Conservation (phyloP, 495 filamentous ascomycete species). For the Lasiosphaeris hirsuta region DNA sequence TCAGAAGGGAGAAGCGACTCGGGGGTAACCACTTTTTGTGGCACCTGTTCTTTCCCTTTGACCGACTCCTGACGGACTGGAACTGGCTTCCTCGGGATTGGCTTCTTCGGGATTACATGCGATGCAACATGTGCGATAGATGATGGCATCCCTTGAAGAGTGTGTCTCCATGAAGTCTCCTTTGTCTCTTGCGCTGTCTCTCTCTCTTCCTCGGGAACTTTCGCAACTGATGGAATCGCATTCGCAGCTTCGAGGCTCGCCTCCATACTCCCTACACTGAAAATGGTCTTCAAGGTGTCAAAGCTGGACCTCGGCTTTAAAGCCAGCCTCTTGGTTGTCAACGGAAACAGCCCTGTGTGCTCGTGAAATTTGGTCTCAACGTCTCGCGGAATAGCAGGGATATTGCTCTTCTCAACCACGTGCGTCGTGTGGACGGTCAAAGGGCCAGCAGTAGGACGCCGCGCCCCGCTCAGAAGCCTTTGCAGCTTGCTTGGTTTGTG, state of each 20-base stretch:
- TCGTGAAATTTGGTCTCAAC: slow-evolving; percentile 36
- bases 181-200: slow-evolving; percentile 15
- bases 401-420: slow-evolving; percentile 21
- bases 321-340: slow-evolving; percentile 33
- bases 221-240: slow-evolving; percentile 6
- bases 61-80: slow-evolving; percentile 19
- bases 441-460: slow-evolving; percentile 21
- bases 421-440: slow-evolving; percentile 32
- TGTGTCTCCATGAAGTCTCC: slow-evolving; percentile 25
- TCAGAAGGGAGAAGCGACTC: slow-evolving; percentile 18
- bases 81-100: slow-evolving; percentile 35
- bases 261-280: slow-evolving; percentile 39
- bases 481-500: slow-evolving; percentile 39
- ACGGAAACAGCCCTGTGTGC: slow-evolving; percentile 26
- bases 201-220: slow-evolving; percentile 9
- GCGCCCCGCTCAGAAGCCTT: slow-evolving; percentile 37
- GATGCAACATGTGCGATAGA: slow-evolving; percentile 28
- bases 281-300: slow-evolving; percentile 42
- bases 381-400: slow-evolving; percentile 33
- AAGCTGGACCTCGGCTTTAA: slow-evolving; percentile 33
- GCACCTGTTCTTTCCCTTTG: slow-evolving; percentile 2
- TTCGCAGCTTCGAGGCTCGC: slow-evolving; percentile 27
- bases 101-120: slow-evolving; percentile 30
- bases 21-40: not conserved
- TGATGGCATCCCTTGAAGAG: slow-evolving; percentile 25